A percentile compares a stretch with the other conserved stretches of the same genome.
These are phyloP conservation scores for Lentinula sp. DNA, from an alignment of 768 basidiomycete genomes.

Conservation along the genomic window DNA sequence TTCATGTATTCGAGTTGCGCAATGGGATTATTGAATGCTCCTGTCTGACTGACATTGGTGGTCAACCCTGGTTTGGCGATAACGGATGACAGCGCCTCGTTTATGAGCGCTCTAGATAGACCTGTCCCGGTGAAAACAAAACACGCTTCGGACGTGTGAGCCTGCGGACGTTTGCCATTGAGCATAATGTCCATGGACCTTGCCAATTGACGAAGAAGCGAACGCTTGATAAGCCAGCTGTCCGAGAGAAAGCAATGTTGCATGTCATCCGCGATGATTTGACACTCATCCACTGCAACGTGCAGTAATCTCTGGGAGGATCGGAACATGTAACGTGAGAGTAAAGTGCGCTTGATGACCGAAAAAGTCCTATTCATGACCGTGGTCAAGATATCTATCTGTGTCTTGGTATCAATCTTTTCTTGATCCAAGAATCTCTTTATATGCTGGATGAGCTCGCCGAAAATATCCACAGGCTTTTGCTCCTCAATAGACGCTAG, in stretches of 20 bases:
- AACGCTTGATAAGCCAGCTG: not conserved
- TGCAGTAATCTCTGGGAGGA: not conserved
- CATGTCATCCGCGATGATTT: not conserved
- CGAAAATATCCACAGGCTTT: not conserved
- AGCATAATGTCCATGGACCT: not conserved
- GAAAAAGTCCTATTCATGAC: not conserved
- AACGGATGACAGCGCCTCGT: not conserved
- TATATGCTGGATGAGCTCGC: not conserved
- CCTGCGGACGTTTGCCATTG: not conserved
- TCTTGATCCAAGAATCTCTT: not conserved
- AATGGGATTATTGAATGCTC: not conserved
- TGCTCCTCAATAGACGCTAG: not conserved
- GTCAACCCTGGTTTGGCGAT: not conserved
- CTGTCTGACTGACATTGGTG: not conserved
- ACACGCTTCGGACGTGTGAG: too few relatives aligned
- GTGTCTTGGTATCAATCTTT: not conserved
- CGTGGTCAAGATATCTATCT: not conserved
- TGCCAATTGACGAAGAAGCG: not conserved
- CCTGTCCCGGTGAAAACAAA: not conserved
- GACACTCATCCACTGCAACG: not conserved
- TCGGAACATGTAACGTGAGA: too few relatives aligned
- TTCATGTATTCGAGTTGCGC: not conserved
- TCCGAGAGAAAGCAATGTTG: not conserved
- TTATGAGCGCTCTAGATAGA: not conserved
- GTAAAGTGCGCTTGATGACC: not conserved